Evolutionary conservation across 768 basidiomycete species (phyloP).

Genomic region (Boletus pseudo-olivaceus): DNA sequence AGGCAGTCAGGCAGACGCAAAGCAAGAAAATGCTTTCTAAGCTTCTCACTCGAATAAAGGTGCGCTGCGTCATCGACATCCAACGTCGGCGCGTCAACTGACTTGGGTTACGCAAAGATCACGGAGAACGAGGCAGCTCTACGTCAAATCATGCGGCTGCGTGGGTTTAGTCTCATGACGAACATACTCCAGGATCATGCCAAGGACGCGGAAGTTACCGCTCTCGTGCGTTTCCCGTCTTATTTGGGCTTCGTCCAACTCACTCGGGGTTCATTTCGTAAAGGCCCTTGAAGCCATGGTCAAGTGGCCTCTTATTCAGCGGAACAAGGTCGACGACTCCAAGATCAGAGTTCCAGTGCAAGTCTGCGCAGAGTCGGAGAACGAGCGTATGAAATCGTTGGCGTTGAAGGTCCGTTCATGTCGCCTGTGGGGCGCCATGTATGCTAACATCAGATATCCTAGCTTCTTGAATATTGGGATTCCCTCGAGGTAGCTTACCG

Average conservation of each 20-base stretch:
- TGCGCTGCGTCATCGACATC: conserved; percentile 25
- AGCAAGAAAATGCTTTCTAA: conserved; percentile 80
- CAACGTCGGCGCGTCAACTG: neutral
- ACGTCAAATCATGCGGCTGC: conserved; percentile 84
- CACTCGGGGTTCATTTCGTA: neutral
- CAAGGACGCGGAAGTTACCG: conserved; percentile 66
- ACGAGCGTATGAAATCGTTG: conserved; percentile 51
- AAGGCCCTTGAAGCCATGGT: conserved; percentile 66
- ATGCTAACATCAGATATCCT: neutral
- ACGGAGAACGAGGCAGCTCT: conserved; percentile 78
- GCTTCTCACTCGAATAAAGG: conserved; percentile 82
- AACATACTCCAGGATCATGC: conserved; percentile 77
- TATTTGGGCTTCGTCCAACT: neutral
- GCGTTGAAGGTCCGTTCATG: conserved; percentile 55
- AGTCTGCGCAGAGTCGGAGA: conserved; percentile 48
- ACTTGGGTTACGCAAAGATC: conserved; percentile 46
- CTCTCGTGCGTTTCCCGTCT: conserved; percentile 48
- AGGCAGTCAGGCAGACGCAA: conserved; percentile 84
- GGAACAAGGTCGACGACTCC: conserved; percentile 90
- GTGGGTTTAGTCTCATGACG: conserved; percentile 90
- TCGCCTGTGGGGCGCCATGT: neutral
- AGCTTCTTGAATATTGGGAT: conserved; percentile 83
- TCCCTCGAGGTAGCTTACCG: conserved; percentile 73
- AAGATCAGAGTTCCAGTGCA: conserved; percentile 66
- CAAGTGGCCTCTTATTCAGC: conserved; percentile 76